These are phyloP conservation scores for Diutina neorugosa DNA, from an alignment of 1,139 yeast genomes.

Conservation along the genomic window DNA sequence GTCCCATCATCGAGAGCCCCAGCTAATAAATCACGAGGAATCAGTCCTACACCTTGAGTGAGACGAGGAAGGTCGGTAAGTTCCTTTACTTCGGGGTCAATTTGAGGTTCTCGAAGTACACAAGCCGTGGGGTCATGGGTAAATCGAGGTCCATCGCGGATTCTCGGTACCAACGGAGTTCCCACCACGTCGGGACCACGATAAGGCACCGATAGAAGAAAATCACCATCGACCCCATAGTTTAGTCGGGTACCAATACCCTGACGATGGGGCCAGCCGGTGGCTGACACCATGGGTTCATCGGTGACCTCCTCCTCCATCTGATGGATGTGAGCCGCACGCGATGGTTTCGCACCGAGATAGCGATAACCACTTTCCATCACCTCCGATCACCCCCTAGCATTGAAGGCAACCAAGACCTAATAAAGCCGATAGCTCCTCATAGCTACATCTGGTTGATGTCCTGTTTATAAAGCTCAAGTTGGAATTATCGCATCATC, in stretches of 20 bases:
- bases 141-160: neutral
- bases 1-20: neutral
- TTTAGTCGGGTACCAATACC: constrained; percentile 1
- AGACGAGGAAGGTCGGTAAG: neutral
- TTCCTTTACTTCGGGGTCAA: neutral
- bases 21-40: neutral
- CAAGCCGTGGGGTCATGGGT: neutral
- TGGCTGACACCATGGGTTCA: neutral
- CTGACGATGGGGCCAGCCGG: neutral
- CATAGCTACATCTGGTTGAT: too few relatives aligned
- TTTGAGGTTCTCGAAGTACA: neutral
- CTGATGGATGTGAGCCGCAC: neutral
- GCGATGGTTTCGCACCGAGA: neutral
- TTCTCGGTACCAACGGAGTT: neutral
- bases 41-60: neutral
- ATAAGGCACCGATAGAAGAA: neutral
- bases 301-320: neutral
- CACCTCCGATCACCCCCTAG: too few relatives aligned
- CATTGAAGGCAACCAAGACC: too few relatives aligned
- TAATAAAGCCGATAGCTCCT: too few relatives aligned
- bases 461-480: too few relatives aligned
- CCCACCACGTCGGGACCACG: neutral
- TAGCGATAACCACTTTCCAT: too few relatives aligned
- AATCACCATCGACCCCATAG: constrained; percentile 1
- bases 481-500: too few relatives aligned